phyloP scores from a whole-genome alignment of 148 eudicot species.

The Camellia japonica region DNA sequence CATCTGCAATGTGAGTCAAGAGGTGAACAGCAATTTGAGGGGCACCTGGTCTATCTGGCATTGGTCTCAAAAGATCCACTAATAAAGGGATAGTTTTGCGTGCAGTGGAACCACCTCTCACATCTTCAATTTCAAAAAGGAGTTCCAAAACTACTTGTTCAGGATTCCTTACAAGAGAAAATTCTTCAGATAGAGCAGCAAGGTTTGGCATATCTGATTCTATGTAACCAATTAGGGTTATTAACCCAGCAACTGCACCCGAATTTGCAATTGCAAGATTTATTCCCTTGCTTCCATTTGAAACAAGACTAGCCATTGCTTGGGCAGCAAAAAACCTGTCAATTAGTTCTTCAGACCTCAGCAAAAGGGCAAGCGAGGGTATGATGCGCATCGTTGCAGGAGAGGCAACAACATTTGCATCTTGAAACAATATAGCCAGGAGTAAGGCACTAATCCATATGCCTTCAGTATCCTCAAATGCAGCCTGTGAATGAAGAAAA shows the following conservation, averaged over 20 bases:
- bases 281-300: slow-evolving; percentile 52
- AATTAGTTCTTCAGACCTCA: slow-evolving; percentile 66
- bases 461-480: slow-evolving; percentile 65
- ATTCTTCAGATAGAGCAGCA: slow-evolving; percentile 62
- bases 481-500: slow-evolving; percentile 49
- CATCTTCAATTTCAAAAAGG: slow-evolving; percentile 67
- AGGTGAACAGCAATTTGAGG: slow-evolving; percentile 58
- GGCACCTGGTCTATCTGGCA: slow-evolving; percentile 81
- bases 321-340: slow-evolving; percentile 77
- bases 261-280: slow-evolving; percentile 71
- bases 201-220: slow-evolving; percentile 74
- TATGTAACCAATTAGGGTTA: slow-evolving; percentile 51
- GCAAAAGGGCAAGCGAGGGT: slow-evolving; percentile 54
- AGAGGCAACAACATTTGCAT: slow-evolving; percentile 48
- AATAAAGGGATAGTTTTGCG: slow-evolving; percentile 70
- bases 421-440: slow-evolving; percentile 68
- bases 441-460: slow-evolving; percentile 76
- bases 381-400: slow-evolving; percentile 53
- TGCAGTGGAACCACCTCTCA: slow-evolving; percentile 62
- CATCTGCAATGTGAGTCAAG: slow-evolving; percentile 61
- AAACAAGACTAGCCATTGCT: slow-evolving; percentile 74
- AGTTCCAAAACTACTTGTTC: slow-evolving; percentile 62
- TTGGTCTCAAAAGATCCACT: slow-evolving; percentile 77
- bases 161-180: slow-evolving; percentile 55
- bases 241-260: slow-evolving; percentile 62